A percentile compares a stretch with the other conserved stretches of the same genome.
These are phyloP conservation scores for Ogataea nitratoaversa DNA, from an alignment of 805 yeast species.

Conservation along the genomic window DNA sequence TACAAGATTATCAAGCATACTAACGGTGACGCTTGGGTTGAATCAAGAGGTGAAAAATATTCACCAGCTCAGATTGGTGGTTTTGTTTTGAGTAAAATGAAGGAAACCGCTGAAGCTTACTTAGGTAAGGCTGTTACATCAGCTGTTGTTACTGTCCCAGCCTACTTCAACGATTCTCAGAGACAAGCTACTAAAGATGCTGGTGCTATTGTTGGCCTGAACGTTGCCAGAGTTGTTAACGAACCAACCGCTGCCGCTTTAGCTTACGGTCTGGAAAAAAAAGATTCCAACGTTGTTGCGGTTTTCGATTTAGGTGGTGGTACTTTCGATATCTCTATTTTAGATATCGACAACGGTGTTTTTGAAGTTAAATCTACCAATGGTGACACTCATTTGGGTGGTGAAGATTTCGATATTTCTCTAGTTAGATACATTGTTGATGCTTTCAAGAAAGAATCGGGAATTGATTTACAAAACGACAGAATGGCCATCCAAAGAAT, in stretches of 20 bases:
- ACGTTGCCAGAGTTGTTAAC: constrained; percentile 83
- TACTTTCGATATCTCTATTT: constrained; percentile 94
- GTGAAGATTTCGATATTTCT: constrained; percentile 87
- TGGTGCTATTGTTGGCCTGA: constrained; percentile 93
- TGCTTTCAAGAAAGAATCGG: constrained; percentile 49
- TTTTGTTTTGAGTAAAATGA: constrained; percentile 85
- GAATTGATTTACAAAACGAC: constrained; percentile 49
- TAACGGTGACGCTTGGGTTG: constrained; percentile 71
- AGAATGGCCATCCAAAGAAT: constrained; percentile 66
- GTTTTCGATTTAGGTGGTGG: constrained; percentile 99
- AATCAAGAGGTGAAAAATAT: constrained; percentile 40
- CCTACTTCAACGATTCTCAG: constrained; percentile 87
- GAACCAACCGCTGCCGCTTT: constrained; percentile 94
- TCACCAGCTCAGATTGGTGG: constrained; percentile 77
- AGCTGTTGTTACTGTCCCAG: constrained; percentile 90
- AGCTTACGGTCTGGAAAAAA: constrained; percentile 90
- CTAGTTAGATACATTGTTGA: constrained; percentile 72
- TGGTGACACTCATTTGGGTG: constrained; percentile 93
- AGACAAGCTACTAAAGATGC: constrained; percentile 96
- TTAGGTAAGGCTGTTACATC: constrained; percentile 82
- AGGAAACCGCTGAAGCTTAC: constrained; percentile 94
- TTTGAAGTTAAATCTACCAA: constrained; percentile 96
- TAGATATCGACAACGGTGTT: constrained; percentile 96
- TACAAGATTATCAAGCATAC: constrained; percentile 54
- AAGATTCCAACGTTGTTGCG: constrained; percentile 60